Evolutionary conservation across 2,329 filamentous ascomycete species (phyloP).

Genomic region (Fusarium sp.): DNA sequence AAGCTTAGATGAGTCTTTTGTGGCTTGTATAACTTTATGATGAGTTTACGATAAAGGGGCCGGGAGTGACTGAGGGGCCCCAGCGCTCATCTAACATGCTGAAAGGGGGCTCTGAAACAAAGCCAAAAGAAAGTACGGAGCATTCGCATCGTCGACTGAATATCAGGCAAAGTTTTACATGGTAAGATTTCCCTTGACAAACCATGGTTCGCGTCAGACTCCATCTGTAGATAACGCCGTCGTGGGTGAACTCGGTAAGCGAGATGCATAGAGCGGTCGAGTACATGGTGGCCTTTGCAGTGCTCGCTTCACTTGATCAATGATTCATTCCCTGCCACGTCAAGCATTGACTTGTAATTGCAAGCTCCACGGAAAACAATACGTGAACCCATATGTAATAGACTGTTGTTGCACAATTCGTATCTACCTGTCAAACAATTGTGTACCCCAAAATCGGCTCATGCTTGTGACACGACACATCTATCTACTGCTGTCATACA

Average conservation of each 20-base stretch:
- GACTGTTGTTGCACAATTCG: neutral
- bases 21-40: neutral
- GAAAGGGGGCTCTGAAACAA: neutral
- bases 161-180: neutral
- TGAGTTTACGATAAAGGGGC: neutral
- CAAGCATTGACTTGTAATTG: neutral
- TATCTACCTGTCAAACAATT: neutral
- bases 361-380: neutral
- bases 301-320: neutral
- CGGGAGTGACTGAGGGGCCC: neutral
- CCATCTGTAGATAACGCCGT: neutral
- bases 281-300: neutral
- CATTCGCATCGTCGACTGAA: neutral
- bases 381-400: neutral
- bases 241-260: neutral
- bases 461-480: neutral
- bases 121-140: too few relatives aligned
- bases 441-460: conserved; percentile 3
- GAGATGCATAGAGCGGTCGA: neutral
- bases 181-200: neutral
- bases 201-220: neutral
- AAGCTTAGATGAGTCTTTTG: neutral
- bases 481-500: conserved; percentile 5
- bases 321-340: neutral
- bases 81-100: neutral